Evolutionary conservation across 2,329 filamentous ascomycete species (phyloP).

Genomic region (Exophiala calicioides): DNA sequence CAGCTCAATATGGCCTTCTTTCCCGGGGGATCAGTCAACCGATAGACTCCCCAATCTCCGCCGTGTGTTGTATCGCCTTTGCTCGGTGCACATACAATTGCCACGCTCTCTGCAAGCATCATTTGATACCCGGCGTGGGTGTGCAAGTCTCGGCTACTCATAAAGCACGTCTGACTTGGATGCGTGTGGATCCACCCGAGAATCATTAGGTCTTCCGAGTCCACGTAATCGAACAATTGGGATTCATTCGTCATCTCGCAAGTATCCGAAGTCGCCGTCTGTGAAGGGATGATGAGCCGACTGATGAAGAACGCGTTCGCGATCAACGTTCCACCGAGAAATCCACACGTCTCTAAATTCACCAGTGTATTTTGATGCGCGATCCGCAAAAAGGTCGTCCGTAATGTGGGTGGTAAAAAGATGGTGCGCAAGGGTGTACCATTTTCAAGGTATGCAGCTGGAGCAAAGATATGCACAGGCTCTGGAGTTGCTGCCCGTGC

Average conservation of each 20-base stretch:
- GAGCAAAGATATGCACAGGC: constrained; percentile 73
- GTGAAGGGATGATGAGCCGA: constrained; percentile 84
- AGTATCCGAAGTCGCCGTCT: constrained; percentile 85
- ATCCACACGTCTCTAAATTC: constrained; percentile 92
- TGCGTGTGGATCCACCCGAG: constrained; percentile 98
- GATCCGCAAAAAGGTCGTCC: constrained; percentile 70
- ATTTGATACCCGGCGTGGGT: constrained; percentile 93
- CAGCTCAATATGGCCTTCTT: constrained; percentile 82
- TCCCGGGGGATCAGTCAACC: constrained; percentile 89
- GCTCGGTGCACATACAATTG: constrained; percentile 90
- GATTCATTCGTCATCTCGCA: constrained; percentile 91
- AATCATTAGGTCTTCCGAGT: constrained; percentile 72
- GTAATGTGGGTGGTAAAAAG: constrained; percentile 77
- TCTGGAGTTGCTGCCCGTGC: constrained; percentile 31
- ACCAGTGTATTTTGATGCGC: constrained; percentile 74
- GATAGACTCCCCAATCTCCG: constrained; percentile 81
- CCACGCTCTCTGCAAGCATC: constrained; percentile 94
- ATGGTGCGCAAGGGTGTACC: constrained; percentile 82
- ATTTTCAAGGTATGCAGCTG: constrained; percentile 85
- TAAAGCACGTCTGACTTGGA: constrained; percentile 94
- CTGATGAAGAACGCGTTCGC: constrained; percentile 93
- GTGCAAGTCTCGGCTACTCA: constrained; percentile 91
- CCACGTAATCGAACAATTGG: constrained; percentile 84
- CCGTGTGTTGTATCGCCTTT: constrained; percentile 47
- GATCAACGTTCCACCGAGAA: constrained; percentile 85